Evolutionary conservation across 2,329 filamentous ascomycete species (phyloP).

Genomic region (Reticulascus tulasneorum): DNA sequence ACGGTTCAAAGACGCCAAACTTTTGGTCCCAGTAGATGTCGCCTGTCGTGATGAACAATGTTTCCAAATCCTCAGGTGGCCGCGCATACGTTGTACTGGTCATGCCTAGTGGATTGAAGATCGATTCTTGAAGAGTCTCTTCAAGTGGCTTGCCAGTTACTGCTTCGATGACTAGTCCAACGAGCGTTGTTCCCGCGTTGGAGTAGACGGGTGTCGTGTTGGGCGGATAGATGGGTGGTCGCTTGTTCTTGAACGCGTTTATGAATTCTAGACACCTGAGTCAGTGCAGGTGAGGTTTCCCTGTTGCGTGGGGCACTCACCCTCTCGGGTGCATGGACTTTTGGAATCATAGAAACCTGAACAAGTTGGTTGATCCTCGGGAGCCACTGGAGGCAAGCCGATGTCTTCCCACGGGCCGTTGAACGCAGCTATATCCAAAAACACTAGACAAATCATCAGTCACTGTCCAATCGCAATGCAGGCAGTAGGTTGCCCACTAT

Average conservation of each 20-base stretch:
- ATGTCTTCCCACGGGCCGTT: slow-evolving; percentile 1
- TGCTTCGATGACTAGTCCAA: slow-evolving; percentile 17
- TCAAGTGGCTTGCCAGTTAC: slow-evolving; percentile 16
- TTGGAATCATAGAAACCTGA: slow-evolving; percentile 9
- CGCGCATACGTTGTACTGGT: slow-evolving; percentile 36
- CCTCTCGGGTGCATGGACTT: slow-evolving; percentile 5
- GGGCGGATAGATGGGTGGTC: slow-evolving; percentile 13
- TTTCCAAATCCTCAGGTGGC: too few relatives aligned
- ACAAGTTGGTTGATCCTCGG: slow-evolving; percentile 11
- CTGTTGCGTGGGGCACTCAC: neutral
- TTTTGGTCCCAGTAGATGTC: slow-evolving; percentile 31
- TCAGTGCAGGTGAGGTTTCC: neutral
- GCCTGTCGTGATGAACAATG: slow-evolving; percentile 31
- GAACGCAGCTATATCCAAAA: slow-evolving; percentile 10
- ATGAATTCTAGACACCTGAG: slow-evolving; percentile 15
- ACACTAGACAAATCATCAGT: slow-evolving; percentile 5
- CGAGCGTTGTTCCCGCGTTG: slow-evolving; percentile 18
- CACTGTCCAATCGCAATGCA: neutral
- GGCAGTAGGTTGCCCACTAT: slow-evolving; percentile 6
- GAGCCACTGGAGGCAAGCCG: slow-evolving; percentile 9
- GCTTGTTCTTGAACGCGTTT: slow-evolving; percentile 7
- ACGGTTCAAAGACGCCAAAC: slow-evolving; percentile 30
- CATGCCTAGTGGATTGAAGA: slow-evolving; percentile 40
- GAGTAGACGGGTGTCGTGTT: slow-evolving; percentile 17
- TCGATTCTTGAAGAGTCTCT: slow-evolving; percentile 27